phyloP scores from a whole-genome alignment of 768 basidiomycete species.

The Mycena belliarum region DNA sequence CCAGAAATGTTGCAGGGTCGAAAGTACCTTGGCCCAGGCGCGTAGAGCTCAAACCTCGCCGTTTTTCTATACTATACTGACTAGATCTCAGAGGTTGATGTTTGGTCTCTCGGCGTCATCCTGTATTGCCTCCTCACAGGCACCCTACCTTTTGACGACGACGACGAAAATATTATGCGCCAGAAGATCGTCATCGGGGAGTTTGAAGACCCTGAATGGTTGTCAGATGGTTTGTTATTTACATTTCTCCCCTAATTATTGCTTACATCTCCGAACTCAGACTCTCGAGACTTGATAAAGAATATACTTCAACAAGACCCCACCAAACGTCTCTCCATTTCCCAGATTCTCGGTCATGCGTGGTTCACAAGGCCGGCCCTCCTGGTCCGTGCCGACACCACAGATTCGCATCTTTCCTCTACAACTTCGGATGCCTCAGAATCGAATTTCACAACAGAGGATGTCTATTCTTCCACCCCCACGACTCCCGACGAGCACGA shows the following conservation, averaged over 20 bases:
- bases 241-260: not conserved
- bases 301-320: conserved; percentile 79
- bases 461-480: conserved; percentile 47
- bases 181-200: conserved; percentile 80
- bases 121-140: conserved; percentile 89
- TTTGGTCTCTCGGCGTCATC: conserved; percentile 94
- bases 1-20: conserved; percentile 89
- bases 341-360: conserved; percentile 80
- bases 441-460: conserved; percentile 38
- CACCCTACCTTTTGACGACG: conserved; percentile 88
- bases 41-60: conserved; percentile 25
- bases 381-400: conserved; percentile 18
- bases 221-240: conserved; percentile 67
- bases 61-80: not conserved
- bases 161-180: conserved; percentile 83
- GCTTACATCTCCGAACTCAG: conserved; percentile 40
- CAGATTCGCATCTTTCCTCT: conserved; percentile 45
- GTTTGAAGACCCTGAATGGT: conserved; percentile 92
- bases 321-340: conserved; percentile 71
- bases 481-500: conserved; percentile 55
- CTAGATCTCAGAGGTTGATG: conserved; percentile 75
- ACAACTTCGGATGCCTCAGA: conserved; percentile 59
- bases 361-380: conserved; percentile 67
- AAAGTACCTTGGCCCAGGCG: conserved; percentile 89
- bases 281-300: conserved; percentile 82